Percentiles rank a stretch among this genome's conserved stretches.
These are phyloP conservation scores for Nakazawaea siamensis DNA, from an alignment of 805 yeast species.

Conservation along the genomic window DNA sequence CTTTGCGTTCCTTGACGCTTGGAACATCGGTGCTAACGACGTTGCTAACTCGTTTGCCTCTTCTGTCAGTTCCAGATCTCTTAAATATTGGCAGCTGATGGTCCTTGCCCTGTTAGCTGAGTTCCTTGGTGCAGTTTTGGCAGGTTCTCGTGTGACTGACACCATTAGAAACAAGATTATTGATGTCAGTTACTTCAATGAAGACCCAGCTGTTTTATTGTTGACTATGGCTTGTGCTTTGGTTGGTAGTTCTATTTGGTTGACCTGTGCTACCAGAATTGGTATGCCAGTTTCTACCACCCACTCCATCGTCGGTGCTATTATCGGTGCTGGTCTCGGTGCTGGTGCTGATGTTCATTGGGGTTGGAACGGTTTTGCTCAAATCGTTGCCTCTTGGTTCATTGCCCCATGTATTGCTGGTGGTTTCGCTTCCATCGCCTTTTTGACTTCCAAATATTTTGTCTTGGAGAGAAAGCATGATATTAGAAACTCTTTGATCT, in stretches of 20 bases:
- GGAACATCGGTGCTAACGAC: conserved; percentile 77
- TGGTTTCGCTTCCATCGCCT: conserved; percentile 46
- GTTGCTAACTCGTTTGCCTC: conserved; percentile 78
- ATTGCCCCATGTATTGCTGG: conserved; percentile 73
- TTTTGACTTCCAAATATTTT: conserved; percentile 47
- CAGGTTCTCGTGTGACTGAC: conserved; percentile 67
- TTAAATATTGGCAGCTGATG: conserved; percentile 73
- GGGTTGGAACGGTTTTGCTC: conserved; percentile 73
- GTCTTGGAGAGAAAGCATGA: conserved; percentile 55
- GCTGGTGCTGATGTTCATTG: conserved; percentile 58
- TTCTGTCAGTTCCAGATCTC: conserved; percentile 59
- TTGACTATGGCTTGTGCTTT: conserved; percentile 69
- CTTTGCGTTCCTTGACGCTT: conserved; percentile 72
- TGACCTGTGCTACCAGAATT: conserved; percentile 53
- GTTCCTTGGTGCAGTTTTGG: conserved; percentile 66
- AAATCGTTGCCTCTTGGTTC: conserved; percentile 74
- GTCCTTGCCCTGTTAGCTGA: conserved; percentile 62
- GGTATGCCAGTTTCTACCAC: conserved; percentile 82
- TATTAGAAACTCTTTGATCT: conserved; percentile 44
- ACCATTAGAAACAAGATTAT: conserved; percentile 63
- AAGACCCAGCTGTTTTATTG: conserved; percentile 65
- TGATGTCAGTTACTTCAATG: conserved; percentile 37
- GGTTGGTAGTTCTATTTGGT: conserved; percentile 67
- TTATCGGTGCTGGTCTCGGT: conserved; percentile 70
- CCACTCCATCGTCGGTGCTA: conserved; percentile 70